phyloP scores from a whole-genome alignment of 306 rosid species.

The Castanea crenata region DNA sequence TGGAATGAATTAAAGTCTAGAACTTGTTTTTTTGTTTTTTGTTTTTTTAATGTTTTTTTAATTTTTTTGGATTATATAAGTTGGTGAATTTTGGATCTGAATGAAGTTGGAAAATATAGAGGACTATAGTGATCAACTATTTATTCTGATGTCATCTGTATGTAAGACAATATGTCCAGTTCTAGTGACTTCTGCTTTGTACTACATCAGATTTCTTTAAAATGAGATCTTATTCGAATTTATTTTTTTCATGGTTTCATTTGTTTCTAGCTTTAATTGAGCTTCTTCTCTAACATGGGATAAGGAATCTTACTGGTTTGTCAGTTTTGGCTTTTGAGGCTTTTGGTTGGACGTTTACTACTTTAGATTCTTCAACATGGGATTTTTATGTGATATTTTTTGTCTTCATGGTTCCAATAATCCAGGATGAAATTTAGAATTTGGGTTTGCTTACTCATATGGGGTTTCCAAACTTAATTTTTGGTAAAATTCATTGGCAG shows the following conservation, averaged over 20 bases:
- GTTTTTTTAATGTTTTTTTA: too few species aligned
- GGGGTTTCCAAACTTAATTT: neutral
- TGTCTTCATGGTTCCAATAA: slow-evolving; percentile 10
- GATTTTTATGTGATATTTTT: slow-evolving; percentile 14
- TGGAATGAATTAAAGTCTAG: neutral
- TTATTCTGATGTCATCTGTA: slow-evolving; percentile 14
- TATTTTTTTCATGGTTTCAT: neutral
- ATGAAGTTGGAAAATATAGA: slow-evolving; percentile 4
- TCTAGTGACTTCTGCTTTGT: neutral
- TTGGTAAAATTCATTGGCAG: neutral
- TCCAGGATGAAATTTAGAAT: neutral
- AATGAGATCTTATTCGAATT: neutral
- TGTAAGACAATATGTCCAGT: neutral
- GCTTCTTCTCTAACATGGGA: neutral
- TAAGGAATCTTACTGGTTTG: neutral
- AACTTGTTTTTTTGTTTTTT: neutral
- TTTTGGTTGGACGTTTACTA: neutral
- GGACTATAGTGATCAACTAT: neutral
- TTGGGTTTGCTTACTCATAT: neutral
- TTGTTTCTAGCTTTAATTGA: neutral
- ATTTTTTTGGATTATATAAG: neutral
- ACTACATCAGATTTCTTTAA: slow-evolving; percentile 16
- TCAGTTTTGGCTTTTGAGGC: neutral
- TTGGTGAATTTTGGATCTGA: slow-evolving; percentile 24
- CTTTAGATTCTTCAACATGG: neutral